These are phyloP conservation scores for Graphilbum fragrans DNA, from an alignment of 2,329 filamentous ascomycete genomes.

Conservation along the genomic window DNA sequence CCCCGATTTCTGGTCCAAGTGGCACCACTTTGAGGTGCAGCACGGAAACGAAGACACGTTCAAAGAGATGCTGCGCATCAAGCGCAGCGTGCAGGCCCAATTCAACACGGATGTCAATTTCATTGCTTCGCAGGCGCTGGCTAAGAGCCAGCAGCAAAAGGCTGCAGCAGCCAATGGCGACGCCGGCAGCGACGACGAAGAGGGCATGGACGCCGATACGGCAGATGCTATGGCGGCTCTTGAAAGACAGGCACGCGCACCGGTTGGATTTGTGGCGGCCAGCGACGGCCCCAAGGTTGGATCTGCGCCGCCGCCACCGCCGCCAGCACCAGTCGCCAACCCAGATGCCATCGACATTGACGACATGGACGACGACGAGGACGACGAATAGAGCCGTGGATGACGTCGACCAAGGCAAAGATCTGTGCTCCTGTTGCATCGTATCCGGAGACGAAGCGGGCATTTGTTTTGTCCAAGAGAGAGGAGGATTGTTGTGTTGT, in stretches of 20 bases:
- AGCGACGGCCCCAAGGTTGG: constrained; percentile 50
- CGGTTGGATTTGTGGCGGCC: constrained; percentile 82
- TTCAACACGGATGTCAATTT: constrained; percentile 99
- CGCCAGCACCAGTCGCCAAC: constrained; percentile 45
- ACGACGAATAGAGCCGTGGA: not conserved
- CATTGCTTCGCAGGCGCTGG: constrained; percentile 89
- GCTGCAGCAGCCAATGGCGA: constrained; percentile 15
- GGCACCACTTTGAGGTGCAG: constrained; percentile 94
- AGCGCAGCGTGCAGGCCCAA: constrained; percentile 91
- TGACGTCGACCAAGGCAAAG: too few relatives aligned
- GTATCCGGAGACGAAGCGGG: too few relatives aligned
- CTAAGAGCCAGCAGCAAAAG: constrained; percentile 56
- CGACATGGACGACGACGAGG: constrained; percentile 45
- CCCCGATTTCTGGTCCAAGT: constrained; percentile 86
- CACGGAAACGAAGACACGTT: constrained; percentile 99
- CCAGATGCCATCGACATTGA: constrained; percentile 80
- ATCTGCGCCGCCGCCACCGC: constrained; percentile 26
- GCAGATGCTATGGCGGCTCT: constrained; percentile 82
- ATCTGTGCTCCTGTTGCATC: too few relatives aligned
- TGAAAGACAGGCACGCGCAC: constrained; percentile 78
- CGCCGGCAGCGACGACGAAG: constrained; percentile 29
- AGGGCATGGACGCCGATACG: constrained; percentile 32
- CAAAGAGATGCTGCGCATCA: constrained; percentile 98
- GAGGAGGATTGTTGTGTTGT: not conserved
- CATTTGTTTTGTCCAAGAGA: too few relatives aligned